Evolutionary conservation across 305 asterid genomes (phyloP).

Genomic region (Fraxinus paxiana): DNA sequence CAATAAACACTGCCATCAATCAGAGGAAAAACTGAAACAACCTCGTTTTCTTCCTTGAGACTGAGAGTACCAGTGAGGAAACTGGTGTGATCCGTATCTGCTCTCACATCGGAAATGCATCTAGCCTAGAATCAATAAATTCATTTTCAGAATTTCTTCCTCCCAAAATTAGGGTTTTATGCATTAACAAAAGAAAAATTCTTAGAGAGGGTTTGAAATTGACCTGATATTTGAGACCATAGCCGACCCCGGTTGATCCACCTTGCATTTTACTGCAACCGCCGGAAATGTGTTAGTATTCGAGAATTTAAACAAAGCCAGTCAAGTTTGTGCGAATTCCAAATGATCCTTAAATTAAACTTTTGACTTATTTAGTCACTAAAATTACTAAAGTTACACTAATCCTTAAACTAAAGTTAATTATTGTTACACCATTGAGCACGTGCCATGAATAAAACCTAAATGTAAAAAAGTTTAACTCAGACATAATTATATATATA

Average conservation of each 20-base stretch:
- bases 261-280: constrained; percentile 55
- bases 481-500: too few species aligned
- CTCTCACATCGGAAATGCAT: constrained; percentile 93
- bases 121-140: constrained; percentile 55
- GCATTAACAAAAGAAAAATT: background rate
- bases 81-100: constrained; percentile 93
- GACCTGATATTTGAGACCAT: constrained; percentile 97
- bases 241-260: constrained; percentile 85
- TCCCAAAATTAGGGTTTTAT: background rate
- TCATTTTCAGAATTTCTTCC: constrained; percentile 18
- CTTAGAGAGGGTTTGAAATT: background rate
- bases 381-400: background rate
- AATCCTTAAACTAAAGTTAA: background rate
- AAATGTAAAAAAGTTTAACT: background rate
- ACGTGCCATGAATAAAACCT: background rate
- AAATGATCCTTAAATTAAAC: background rate
- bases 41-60: constrained; percentile 98
- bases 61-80: constrained; percentile 90
- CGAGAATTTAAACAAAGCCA: too few species aligned
- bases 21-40: constrained; percentile 10
- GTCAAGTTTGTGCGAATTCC: background rate
- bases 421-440: background rate
- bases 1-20: constrained; percentile 15
- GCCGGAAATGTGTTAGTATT: background rate
- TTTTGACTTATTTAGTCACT: background rate